These are phyloP conservation scores for Fusarium napiforme DNA, from an alignment of 2,329 filamentous ascomycete species.

Conservation along the genomic window DNA sequence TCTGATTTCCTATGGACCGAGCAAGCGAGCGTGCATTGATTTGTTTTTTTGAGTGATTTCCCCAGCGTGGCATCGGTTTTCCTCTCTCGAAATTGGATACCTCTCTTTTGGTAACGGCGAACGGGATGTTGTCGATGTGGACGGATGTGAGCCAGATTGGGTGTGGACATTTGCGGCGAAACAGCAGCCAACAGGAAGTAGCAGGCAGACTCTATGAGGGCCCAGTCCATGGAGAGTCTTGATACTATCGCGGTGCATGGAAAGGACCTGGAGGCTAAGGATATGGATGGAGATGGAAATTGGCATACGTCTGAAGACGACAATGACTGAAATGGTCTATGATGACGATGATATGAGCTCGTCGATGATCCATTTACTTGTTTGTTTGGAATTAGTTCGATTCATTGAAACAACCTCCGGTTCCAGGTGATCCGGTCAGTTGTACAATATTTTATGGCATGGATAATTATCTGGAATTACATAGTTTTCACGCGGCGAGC, in stretches of 20 bases:
- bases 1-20: conserved; percentile 50
- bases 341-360: conserved; percentile 44
- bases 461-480: conserved; percentile 21
- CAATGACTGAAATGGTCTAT: conserved; percentile 43
- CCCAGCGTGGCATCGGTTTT: conserved; percentile 40
- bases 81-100: conserved; percentile 43
- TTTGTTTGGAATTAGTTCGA: conserved; percentile 31
- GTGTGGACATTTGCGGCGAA: conserved; percentile 31
- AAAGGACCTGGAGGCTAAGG: conserved; percentile 2
- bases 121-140: conserved; percentile 21
- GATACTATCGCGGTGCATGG: conserved; percentile 34
- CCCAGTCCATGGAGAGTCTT: conserved; percentile 42
- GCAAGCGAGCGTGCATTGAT: conserved; percentile 51
- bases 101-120: conserved; percentile 40
- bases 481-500: conserved; percentile 21
- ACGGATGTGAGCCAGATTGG: conserved; percentile 6
- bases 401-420: conserved; percentile 39
- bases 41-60: conserved; percentile 48
- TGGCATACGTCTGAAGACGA: conserved; percentile 34
- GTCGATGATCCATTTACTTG: conserved; percentile 42
- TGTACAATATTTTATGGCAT: conserved; percentile 37
- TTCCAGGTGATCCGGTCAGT: conserved; percentile 41
- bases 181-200: conserved; percentile 39
- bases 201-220: conserved; percentile 42
- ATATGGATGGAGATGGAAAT: conserved; percentile 31